phyloP scores from a whole-genome alignment of 352 stramenopile genomes.

The Pythium pyrilobum region DNA sequence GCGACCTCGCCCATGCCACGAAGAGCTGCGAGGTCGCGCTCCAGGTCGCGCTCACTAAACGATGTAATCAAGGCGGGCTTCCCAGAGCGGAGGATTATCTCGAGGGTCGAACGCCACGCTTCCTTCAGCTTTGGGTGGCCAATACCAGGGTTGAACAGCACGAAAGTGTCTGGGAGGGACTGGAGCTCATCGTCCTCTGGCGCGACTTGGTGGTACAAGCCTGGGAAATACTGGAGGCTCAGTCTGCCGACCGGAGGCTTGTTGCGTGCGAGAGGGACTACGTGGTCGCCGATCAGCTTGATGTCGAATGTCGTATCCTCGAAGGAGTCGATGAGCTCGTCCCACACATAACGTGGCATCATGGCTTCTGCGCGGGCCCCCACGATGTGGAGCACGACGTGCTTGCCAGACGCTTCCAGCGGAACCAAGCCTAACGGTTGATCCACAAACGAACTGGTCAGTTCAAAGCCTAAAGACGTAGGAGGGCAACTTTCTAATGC shows the following conservation, averaged over 20 bases:
- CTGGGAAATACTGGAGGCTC: conserved; percentile 35
- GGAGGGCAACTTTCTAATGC: no score
- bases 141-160: conserved; percentile 71
- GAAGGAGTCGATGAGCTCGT: conserved; percentile 45
- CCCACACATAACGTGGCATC: conserved; percentile 69
- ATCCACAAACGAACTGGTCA: no score
- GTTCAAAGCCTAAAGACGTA: no score
- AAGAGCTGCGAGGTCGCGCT: conserved; percentile 47
- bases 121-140: conserved; percentile 42
- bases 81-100: conserved; percentile 30
- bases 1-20: conserved; percentile 20
- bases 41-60: conserved; percentile 57
- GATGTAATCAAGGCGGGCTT: conserved; percentile 56
- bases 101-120: conserved; percentile 53
- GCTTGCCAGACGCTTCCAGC: no score
- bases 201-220: conserved; percentile 42
- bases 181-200: not conserved
- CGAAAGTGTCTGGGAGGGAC: conserved; percentile 38
- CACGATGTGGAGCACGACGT: conserved; percentile 46
- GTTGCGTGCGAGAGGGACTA: conserved; percentile 30
- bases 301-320: conserved; percentile 30
- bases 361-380: conserved; percentile 67
- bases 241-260: conserved; percentile 15
- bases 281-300: conserved; percentile 62
- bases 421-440: no score